Evolutionary conservation across 805 yeast genomes (phyloP).

Genomic region (Helenozyma rhizophorensis): DNA sequence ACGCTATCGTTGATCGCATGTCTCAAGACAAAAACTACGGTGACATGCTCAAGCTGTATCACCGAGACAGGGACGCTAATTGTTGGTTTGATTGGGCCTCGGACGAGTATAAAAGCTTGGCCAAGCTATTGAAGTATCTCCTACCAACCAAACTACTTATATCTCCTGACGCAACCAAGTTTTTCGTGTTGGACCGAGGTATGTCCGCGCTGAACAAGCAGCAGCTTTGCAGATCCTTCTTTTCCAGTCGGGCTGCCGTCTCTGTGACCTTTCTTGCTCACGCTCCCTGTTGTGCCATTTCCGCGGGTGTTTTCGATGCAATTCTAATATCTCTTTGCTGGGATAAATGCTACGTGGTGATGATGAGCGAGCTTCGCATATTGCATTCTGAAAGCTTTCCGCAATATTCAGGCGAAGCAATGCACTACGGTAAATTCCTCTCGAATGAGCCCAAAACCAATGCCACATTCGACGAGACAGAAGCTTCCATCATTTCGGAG

Average conservation of each 20-base stretch:
- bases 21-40: not conserved
- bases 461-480: conserved; percentile 3
- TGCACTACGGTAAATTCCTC: conserved; percentile 5
- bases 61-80: conserved; percentile 1
- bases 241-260: conserved; percentile 4
- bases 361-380: conserved; percentile 8
- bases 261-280: conserved; percentile 12
- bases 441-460: not conserved
- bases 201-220: conserved; percentile 7
- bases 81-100: conserved; percentile 11
- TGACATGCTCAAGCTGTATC: conserved; percentile 2
- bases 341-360: conserved; percentile 7
- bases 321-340: conserved; percentile 12
- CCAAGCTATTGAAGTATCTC: conserved; percentile 6
- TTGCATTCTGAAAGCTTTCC: conserved; percentile 2
- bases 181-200: conserved; percentile 11
- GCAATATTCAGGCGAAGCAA: conserved; percentile 9
- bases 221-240: conserved; percentile 8
- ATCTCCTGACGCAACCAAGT: conserved; percentile 9
- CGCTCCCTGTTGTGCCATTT: conserved; percentile 9
- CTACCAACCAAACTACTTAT: conserved; percentile 8
- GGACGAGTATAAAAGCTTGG: conserved; percentile 7
- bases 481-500: not conserved
- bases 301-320: conserved; percentile 11
- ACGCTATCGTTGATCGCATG: conserved; percentile 1